Base-by-base conservation (phyloP, 1,284 basidiomycete species). In the Athelia psychrophila region DNA sequence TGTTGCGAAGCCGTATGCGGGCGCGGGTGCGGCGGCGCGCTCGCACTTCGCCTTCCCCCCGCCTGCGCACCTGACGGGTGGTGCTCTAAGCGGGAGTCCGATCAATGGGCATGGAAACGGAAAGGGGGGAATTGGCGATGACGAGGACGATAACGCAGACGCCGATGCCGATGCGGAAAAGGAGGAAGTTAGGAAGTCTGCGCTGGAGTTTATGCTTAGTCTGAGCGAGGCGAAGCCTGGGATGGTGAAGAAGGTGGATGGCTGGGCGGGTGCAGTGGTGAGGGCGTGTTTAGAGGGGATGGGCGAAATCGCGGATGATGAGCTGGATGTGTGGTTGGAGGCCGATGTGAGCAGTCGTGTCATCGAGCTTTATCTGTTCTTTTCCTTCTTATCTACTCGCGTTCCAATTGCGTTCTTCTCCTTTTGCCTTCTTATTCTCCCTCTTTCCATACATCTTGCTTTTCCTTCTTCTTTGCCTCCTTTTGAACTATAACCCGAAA, bases 271-370 rank as follows among this genome's bases (percentile, higher is more conserved):
- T 9, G 75, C 82, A 13, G 68, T 89, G 33, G 84, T 91, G 1
- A 70, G 84, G 2, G 86, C 85, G 2, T 91, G 88, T 65, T 66
- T 90, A 35, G 89, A 91, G 59, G 86, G 85, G 1, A 92, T 91
- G 88, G 82, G 85, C 18, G 87, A 90, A 65, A 74, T 93, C 23
- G 79, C 83, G 9, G 74, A 85, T 33, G 70, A 73, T 5, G 68
- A 30, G 12, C 51, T 52, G 5, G 54, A 71, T 3, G 72, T 69
- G 1, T 93, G 89, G 89, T 66, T 90, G 18, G 78, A 80, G 19
- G 84, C 86, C 20, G 88, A 93, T 65, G 89, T 92, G 61, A 58
- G 77, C 74, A 53, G 33, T 40, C 30, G 25, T 30, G 33, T 35
- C 33, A 35, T 12, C 10, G n/a, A 35, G n/a, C 12, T 44, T 49